phyloP scores from a whole-genome alignment of 768 basidiomycete genomes.

The Daedaleopsis sinensis region DNA sequence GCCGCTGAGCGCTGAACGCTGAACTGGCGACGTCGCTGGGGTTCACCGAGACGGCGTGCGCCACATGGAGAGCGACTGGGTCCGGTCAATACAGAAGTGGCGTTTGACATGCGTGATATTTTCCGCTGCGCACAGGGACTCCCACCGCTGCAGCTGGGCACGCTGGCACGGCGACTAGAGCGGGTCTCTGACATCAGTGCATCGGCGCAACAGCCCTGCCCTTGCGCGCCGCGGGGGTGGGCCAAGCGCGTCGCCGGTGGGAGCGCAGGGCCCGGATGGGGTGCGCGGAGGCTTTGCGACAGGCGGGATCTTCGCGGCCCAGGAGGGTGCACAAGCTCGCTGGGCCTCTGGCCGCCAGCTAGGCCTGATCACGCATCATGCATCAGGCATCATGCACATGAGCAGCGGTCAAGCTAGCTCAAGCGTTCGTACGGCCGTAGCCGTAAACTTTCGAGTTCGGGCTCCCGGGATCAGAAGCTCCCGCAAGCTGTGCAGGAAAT shows the following conservation, averaged over 20 bases:
- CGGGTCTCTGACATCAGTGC: neutral
- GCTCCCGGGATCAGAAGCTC: conserved; percentile 16
- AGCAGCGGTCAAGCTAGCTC: neutral
- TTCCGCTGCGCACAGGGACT: neutral
- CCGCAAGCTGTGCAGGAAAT: conserved; percentile 17
- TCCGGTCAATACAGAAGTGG: conserved; percentile 14
- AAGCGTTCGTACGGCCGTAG: neutral
- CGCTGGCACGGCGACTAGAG: neutral
- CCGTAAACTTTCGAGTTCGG: conserved; percentile 5
- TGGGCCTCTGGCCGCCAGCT: no score
- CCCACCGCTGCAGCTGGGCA: neutral
- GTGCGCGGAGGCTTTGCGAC: conserved; percentile 5
- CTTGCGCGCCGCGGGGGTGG: neutral
- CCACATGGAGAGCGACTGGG: conserved; percentile 4
- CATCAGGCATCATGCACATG: no score
- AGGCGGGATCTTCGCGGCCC: conserved; percentile 10
- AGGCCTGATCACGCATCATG: no score
- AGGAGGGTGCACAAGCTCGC: neutral
- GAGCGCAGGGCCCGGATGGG: neutral
- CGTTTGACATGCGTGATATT: conserved; percentile 1
- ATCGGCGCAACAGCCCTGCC: neutral
- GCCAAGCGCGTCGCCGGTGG: neutral
- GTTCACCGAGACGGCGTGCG: conserved; percentile 3
- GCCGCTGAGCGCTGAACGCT: conserved; percentile 1
- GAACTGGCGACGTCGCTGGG: neutral